A percentile compares a stretch with the other conserved stretches of the same genome.
phyloP scores from a whole-genome alignment of 2,329 filamentous ascomycete genomes.

The Phaeosphaeria sp. region DNA sequence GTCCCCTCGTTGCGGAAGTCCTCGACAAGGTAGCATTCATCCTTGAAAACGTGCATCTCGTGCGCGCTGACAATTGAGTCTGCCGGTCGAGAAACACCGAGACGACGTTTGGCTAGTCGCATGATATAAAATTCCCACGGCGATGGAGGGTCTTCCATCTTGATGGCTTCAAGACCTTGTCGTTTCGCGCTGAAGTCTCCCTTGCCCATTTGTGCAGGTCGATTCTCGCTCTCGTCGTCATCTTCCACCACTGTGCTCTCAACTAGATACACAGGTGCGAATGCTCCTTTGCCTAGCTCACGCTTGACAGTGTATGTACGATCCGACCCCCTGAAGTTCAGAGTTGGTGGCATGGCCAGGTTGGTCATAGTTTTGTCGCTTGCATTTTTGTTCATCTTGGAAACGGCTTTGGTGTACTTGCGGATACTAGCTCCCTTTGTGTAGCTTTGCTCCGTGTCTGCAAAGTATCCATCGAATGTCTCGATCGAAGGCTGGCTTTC shows the following conservation, averaged over 20 bases:
- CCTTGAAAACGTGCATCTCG: constrained; percentile 88
- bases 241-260: constrained; percentile 69
- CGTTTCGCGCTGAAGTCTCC: constrained; percentile 66
- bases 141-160: constrained; percentile 89
- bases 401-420: constrained; percentile 74
- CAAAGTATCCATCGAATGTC: constrained; percentile 80
- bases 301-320: constrained; percentile 78
- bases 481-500: constrained; percentile 75
- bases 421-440: constrained; percentile 78
- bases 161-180: constrained; percentile 78
- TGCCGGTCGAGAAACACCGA: constrained; percentile 73
- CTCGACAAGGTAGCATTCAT: constrained; percentile 88
- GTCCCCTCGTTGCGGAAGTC: constrained; percentile 90
- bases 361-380: constrained; percentile 67
- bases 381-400: constrained; percentile 61
- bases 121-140: constrained; percentile 98
- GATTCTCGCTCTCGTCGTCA: constrained; percentile 52
- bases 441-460: constrained; percentile 69
- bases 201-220: constrained; percentile 65
- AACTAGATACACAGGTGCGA: constrained; percentile 92
- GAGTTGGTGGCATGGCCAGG: constrained; percentile 64
- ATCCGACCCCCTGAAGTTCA: constrained; percentile 71
- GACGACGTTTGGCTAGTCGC: constrained; percentile 76
- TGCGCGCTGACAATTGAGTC: constrained; percentile 83
- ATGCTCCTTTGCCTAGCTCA: constrained; percentile 91